Conservation (phyloP, 331 rosid genomes). For the Malus hybrid region DNA sequence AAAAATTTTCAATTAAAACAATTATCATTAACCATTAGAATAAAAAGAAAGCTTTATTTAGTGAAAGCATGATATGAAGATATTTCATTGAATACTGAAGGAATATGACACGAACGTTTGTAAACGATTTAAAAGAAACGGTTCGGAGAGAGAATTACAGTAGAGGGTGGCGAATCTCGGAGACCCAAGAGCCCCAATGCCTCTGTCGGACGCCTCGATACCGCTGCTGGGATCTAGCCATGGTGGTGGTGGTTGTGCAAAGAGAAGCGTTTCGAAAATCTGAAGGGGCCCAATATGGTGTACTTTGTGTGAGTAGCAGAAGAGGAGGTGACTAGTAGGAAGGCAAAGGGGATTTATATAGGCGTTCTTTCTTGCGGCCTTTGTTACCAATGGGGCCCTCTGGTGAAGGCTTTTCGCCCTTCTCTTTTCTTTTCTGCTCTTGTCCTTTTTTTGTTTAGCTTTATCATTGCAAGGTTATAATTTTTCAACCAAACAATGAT, state of each 20-base stretch:
- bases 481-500: not conserved
- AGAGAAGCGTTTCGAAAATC: conserved; percentile 11
- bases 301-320: conserved; percentile 10
- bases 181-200: conserved; percentile 99
- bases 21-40: not conserved
- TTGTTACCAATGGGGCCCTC: conserved; percentile 26
- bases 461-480: not conserved
- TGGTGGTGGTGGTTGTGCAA: conserved; percentile 8
- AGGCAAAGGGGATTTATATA: conserved; percentile 26
- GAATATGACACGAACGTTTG: not conserved
- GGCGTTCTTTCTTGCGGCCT: conserved; percentile 27
- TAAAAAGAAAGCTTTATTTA: not conserved
- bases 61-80: not conserved
- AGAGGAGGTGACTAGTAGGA: conserved; percentile 8
- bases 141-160: conserved; percentile 35
- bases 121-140: not conserved
- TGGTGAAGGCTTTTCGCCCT: conserved; percentile 7
- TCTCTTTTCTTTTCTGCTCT: not conserved
- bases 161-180: conserved; percentile 82
- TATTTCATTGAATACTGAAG: not conserved
- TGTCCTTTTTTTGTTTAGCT: not conserved
- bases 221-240: conserved; percentile 81
- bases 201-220: conserved; percentile 86
- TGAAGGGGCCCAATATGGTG: not conserved
- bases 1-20: not conserved